Percentiles rank a stretch among this genome's conserved stretches.
Evolutionary conservation across 768 basidiomycete species (phyloP).

Genomic region (Hydnomerulius pinastri): DNA sequence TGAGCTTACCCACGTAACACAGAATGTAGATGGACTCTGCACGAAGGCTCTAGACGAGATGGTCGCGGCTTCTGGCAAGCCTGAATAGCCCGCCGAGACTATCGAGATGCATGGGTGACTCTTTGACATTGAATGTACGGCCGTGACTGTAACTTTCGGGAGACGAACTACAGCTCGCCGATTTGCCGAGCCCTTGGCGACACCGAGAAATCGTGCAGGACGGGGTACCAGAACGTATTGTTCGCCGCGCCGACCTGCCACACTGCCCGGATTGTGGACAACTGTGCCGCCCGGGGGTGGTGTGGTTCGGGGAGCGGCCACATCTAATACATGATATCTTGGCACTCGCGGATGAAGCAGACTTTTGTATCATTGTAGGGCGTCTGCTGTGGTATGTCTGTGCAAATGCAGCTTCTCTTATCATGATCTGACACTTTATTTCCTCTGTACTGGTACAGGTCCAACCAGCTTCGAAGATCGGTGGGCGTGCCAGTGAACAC

Average conservation of each 20-base stretch:
- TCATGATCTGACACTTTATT: conserved; percentile 19
- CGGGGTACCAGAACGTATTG: conserved; percentile 2
- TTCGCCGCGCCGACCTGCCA: conserved; percentile 16
- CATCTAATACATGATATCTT: conserved; percentile 24
- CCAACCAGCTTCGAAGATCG: conserved; percentile 19
- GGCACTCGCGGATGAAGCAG: conserved; percentile 18
- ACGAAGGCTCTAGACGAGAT: conserved; percentile 7
- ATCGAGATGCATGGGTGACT: conserved; percentile 35
- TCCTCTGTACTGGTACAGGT: conserved; percentile 9
- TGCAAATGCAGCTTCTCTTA: too few species aligned
- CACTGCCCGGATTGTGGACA: conserved; percentile 23
- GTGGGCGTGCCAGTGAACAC: conserved; percentile 5
- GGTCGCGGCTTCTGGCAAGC: not conserved
- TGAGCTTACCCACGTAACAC: conserved; percentile 17
- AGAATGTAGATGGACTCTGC: conserved; percentile 24
- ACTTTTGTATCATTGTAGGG: conserved; percentile 33
- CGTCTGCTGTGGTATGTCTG: too few species aligned
- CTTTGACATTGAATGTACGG: conserved; percentile 25
- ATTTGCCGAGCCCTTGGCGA: too few species aligned
- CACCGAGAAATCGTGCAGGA: conserved; percentile 9
- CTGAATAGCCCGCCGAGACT: conserved; percentile 1
- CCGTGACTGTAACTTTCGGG: conserved; percentile 17
- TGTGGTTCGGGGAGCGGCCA: conserved; percentile 36
- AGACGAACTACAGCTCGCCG: conserved; percentile 13
- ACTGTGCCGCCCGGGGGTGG: conserved; percentile 31